Conservation (phyloP, 176 grass and related monocot species). For the Neostapfia colusana region DNA sequence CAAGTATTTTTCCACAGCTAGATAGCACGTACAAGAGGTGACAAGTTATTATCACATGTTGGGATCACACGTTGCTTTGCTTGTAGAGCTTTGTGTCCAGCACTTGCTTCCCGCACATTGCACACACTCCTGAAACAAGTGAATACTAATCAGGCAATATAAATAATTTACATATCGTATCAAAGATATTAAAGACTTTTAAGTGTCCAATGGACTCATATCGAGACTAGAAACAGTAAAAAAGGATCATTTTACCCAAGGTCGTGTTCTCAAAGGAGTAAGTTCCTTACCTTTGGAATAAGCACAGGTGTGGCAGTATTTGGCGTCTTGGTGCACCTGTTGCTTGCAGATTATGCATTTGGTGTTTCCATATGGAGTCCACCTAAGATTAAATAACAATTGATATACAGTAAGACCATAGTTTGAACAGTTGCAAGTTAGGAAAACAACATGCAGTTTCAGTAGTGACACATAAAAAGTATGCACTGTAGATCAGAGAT, state of each 20-base stretch:
- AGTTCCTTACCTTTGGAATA: constrained; percentile 84
- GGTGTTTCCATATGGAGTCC: constrained; percentile 88
- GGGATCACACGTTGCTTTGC: constrained; percentile 87
- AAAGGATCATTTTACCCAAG: background rate
- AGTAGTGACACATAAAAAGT: background rate
- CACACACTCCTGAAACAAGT: constrained; percentile 68
- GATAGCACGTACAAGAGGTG: background rate
- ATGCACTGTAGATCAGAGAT: background rate
- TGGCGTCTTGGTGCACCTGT: constrained; percentile 94
- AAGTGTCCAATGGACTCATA: background rate
- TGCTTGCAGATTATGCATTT: constrained; percentile 97
- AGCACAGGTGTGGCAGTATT: constrained; percentile 97
- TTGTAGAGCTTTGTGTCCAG: constrained; percentile 94
- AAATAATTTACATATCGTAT: background rate
- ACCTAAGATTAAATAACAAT: constrained; percentile 51
- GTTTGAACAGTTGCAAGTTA: background rate
- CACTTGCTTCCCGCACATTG: constrained; percentile 97
- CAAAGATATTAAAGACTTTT: background rate
- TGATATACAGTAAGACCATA: background rate
- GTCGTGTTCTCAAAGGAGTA: background rate
- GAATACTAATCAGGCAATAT: background rate
- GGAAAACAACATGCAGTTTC: background rate
- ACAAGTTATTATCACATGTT: constrained; percentile 7
- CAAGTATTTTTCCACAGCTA: background rate
- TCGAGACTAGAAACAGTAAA: background rate